Conservation (phyloP, 2,329 filamentous ascomycete species). For the Cordyceps fumosorosea region DNA sequence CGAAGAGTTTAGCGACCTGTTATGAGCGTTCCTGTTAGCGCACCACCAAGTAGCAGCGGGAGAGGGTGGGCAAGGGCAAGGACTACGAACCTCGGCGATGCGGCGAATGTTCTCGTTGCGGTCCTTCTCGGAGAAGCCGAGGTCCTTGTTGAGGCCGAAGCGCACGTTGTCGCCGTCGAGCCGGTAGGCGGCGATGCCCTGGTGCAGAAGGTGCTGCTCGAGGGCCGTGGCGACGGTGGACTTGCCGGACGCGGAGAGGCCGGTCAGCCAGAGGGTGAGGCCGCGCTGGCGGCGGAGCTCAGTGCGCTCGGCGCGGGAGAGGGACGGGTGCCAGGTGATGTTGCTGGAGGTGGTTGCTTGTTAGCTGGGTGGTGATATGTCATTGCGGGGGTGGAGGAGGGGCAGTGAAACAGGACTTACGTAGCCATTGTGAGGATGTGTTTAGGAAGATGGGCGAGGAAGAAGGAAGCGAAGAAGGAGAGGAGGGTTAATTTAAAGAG, state of each 20-base stretch:
- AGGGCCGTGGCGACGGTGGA: constrained; percentile 94
- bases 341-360: constrained; percentile 49
- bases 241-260: constrained; percentile 92
- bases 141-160: constrained; percentile 95
- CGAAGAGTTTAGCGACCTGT: constrained; percentile 87
- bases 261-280: constrained; percentile 96
- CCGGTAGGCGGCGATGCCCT: constrained; percentile 77
- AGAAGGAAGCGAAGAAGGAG: background rate
- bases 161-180: constrained; percentile 98
- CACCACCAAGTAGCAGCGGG: background rate
- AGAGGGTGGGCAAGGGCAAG: background rate
- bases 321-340: constrained; percentile 83
- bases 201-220: constrained; percentile 90
- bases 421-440: constrained; percentile 26
- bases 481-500: background rate
- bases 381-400: constrained; percentile 9
- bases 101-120: constrained; percentile 96
- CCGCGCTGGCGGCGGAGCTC: constrained; percentile 73
- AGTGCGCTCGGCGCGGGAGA: constrained; percentile 72
- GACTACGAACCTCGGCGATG: constrained; percentile 61
- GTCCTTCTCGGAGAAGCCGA: constrained; percentile 89
- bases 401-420: constrained; percentile 20
- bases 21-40: constrained; percentile 21
- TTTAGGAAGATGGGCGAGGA: background rate
- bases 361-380: constrained; percentile 10